A percentile compares a stretch with the other conserved stretches of the same genome.
Conservation (phyloP, 1,284 basidiomycete genomes). For the Trichosporon sp. region DNA sequence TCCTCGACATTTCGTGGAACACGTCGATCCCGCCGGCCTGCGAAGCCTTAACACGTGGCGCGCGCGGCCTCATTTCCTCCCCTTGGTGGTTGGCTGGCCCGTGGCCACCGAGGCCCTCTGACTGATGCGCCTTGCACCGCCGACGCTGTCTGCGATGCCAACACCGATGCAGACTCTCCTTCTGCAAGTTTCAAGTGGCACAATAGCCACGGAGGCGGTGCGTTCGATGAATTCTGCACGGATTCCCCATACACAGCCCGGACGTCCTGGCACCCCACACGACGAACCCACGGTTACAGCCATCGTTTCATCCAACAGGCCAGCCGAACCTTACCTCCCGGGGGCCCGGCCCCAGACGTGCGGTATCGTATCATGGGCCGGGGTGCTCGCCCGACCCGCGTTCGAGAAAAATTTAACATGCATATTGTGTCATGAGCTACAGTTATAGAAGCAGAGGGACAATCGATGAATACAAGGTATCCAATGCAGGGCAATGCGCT, state of each 20-base stretch:
- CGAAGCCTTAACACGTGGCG: neutral
- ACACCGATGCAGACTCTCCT: neutral
- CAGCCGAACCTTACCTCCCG: neutral
- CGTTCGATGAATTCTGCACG: neutral
- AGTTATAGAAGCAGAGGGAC: slow-evolving; percentile 1
- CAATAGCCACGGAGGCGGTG: neutral
- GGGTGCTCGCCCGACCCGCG: neutral
- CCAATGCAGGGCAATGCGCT: slow-evolving; percentile 2
- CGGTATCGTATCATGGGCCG: neutral
- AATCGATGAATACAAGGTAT: slow-evolving; percentile 5
- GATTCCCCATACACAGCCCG: neutral
- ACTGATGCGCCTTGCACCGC: neutral
- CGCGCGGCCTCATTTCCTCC: neutral
- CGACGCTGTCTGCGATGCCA: neutral
- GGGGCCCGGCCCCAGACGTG: neutral
- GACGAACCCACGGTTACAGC: neutral
- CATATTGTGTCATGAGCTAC: slow-evolving; percentile 3
- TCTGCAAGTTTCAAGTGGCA: neutral
- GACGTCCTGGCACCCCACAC: too few species aligned
- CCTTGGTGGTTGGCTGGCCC: neutral
- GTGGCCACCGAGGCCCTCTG: neutral
- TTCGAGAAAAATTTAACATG: neutral
- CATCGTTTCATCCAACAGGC: neutral
- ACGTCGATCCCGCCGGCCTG: neutral
- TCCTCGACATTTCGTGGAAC: neutral